Evolutionary conservation across 2,329 filamentous ascomycete species (phyloP), one percentile per base, ranked within the genome.

Genomic region (Ophiostoma tasmaniense): DNA sequence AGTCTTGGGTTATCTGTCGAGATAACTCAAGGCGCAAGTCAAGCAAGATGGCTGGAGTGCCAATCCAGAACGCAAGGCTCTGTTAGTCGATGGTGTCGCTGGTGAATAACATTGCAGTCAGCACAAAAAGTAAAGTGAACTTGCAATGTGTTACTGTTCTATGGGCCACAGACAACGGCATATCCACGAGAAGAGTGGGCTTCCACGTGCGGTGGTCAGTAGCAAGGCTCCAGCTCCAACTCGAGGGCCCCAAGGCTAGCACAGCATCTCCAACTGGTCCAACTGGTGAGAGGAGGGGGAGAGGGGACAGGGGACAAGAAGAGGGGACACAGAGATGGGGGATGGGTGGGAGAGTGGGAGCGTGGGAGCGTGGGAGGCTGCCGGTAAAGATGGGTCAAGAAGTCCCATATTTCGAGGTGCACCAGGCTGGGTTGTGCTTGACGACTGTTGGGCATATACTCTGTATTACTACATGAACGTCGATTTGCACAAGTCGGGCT

Each of bases 161-260:
- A 37, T n/a, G 61, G 30, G 20, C 30, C 61, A 64, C 61, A 61
- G 22, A 45, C 10, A 17, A 61, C 7, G 25, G 55, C 55, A 61
- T 37, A 64, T 30, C 30, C 30, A 64, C 30, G 59, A 62, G 30
- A 37, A 64, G 33, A 64, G 61, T 64, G 61, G 61, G 61, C 61
- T 64, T 64, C 61, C 61, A 64, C 61, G 61, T 64, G 61, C 61
- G 33, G 33, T 17, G 25, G 55, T 61, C 55, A 25, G 25, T 61
- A 33, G 61, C 28, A 64, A 64, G 61, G 61, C 61, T 64, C 42
- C 42, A 45, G 42, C 42, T 45, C 42, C 42, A 45, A 45, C 42
- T 45, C 17, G 5, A 25, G 3, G 30, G 30, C 59, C 33, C 20
- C 50, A 10, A 64, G 33, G 30, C 33, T 64, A 64, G 14, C 25